These are phyloP conservation scores for Dactylellina haptotyla DNA, from an alignment of 2,329 filamentous ascomycete species.

Conservation along the genomic window DNA sequence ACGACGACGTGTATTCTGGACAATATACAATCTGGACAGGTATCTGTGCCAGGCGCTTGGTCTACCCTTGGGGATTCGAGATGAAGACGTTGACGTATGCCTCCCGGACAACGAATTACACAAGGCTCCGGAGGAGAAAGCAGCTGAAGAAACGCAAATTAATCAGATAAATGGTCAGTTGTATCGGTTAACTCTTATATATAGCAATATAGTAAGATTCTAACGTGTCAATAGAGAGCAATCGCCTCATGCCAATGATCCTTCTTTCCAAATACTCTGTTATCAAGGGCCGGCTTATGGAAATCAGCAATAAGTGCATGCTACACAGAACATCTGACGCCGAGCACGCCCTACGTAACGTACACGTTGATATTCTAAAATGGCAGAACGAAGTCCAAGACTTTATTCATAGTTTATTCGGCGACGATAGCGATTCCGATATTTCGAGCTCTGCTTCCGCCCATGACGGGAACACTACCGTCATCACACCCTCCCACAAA, in stretches of 20 bases:
- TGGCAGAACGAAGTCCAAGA: slow-evolving; percentile 69
- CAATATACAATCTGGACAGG: slow-evolving; percentile 68
- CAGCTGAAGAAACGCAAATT: slow-evolving; percentile 54
- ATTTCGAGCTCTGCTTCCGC: slow-evolving; percentile 35
- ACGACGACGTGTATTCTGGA: slow-evolving; percentile 69
- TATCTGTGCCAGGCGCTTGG: slow-evolving; percentile 69
- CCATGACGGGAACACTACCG: neutral
- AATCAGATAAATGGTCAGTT: slow-evolving; percentile 2
- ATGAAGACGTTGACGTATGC: slow-evolving; percentile 70
- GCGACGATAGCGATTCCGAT: slow-evolving; percentile 58
- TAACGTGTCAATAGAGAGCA: slow-evolving; percentile 13
- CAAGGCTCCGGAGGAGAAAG: slow-evolving; percentile 52
- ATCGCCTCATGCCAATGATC: slow-evolving; percentile 61
- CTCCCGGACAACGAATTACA: slow-evolving; percentile 66
- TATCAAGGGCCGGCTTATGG: slow-evolving; percentile 66
- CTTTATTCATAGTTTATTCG: slow-evolving; percentile 58
- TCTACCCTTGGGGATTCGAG: slow-evolving; percentile 67
- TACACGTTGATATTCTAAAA: slow-evolving; percentile 65
- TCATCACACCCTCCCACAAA: slow-evolving; percentile 60
- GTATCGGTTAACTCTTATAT: neutral
- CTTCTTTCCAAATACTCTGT: slow-evolving; percentile 65
- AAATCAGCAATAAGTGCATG: slow-evolving; percentile 67
- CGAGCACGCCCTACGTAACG: slow-evolving; percentile 62
- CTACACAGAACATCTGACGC: slow-evolving; percentile 63
- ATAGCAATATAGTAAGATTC: neutral